These are phyloP conservation scores for Alternaria conjuncta DNA, from an alignment of 2,329 filamentous ascomycete genomes.

Conservation along the genomic window DNA sequence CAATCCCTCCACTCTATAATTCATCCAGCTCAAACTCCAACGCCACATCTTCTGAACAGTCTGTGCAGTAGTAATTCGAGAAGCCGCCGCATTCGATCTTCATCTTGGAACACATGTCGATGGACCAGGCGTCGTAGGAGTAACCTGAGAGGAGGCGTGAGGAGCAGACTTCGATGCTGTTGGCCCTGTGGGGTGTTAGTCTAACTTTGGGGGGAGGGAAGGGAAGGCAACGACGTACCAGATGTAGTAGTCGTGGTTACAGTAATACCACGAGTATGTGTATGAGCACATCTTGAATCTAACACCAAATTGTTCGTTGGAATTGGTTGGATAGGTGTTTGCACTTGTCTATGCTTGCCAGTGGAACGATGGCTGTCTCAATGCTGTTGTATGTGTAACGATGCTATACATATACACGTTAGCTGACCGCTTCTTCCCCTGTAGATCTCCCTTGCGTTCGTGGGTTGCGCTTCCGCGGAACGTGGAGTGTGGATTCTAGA, in stretches of 20 bases:
- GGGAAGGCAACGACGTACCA: constrained; percentile 36
- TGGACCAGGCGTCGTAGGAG: constrained; percentile 56
- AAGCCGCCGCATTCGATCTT: constrained; percentile 51
- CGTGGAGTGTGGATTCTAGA: background rate
- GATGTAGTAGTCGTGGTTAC: constrained; percentile 58
- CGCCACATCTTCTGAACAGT: constrained; percentile 53
- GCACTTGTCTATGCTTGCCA: background rate
- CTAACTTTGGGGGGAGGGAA: too few relatives aligned
- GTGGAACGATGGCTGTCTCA: background rate
- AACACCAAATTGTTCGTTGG: background rate
- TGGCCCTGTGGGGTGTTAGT: constrained; percentile 33
- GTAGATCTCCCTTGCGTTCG: background rate
- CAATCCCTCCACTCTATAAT: too few relatives aligned
- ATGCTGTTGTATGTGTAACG: background rate
- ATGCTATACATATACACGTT: constrained; percentile 10
- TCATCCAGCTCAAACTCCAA: constrained; percentile 54
- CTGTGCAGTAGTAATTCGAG: constrained; percentile 53
- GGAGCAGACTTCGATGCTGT: constrained; percentile 55
- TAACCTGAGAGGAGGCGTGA: constrained; percentile 55
- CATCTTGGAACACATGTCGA: constrained; percentile 56
- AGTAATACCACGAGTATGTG: constrained; percentile 57
- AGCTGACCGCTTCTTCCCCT: constrained; percentile 12
- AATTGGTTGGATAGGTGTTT: background rate
- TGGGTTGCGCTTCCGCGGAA: background rate
- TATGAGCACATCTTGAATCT: constrained; percentile 52